Base-by-base conservation (phyloP, 352 stramenopile genomes). In the Pythium oligandrum region DNA sequence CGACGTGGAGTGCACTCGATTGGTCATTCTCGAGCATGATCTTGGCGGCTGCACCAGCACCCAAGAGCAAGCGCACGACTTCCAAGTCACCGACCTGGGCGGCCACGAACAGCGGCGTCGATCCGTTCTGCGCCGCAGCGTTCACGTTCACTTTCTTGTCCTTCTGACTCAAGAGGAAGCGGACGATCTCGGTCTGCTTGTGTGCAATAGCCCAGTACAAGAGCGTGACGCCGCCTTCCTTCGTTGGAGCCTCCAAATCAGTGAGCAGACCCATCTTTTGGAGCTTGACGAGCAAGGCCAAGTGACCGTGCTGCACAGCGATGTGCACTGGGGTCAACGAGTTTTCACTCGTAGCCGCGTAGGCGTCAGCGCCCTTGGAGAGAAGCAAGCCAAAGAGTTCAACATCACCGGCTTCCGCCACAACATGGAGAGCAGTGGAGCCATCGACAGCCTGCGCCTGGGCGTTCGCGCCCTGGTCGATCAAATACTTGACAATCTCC, bases 381-480 rank as follows among this genome's bases (percentile, higher is more conserved):
- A 91, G 54, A 56, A 93, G 64, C 52, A 88, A 51, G 10, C 51
- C 52, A 6, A 76, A 61, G n/a, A 85, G 55, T 9, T 77, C 70
- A 30, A 65, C 44, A 59, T 91, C 59, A 3, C 84, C 84, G 3
- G 76, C 43, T 49, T 90, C 61, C 5, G 68, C 55, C 31, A 80
- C 79, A 17, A 83, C 72, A 62, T 94, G 78, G 2, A 90, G 64
- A 2, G 84, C 78, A 38, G 55, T 81, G 11, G 78, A 84, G 12
- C 82, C 82, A 45, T 92, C 88, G 48, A 73, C 52, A 36, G 89
- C 90, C 1, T 77, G 38, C 3, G 79, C 35, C 26, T 68, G 66
- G 17, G 61, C 62, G 51, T 70, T 72, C 5, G 80, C 84, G 11
- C 78, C 78, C 7, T 71, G 56, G 3, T 55, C 48, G 4, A 92